phyloP scores from a whole-genome alignment of 106 monocot species.

The Platanthera zijinensis region DNA sequence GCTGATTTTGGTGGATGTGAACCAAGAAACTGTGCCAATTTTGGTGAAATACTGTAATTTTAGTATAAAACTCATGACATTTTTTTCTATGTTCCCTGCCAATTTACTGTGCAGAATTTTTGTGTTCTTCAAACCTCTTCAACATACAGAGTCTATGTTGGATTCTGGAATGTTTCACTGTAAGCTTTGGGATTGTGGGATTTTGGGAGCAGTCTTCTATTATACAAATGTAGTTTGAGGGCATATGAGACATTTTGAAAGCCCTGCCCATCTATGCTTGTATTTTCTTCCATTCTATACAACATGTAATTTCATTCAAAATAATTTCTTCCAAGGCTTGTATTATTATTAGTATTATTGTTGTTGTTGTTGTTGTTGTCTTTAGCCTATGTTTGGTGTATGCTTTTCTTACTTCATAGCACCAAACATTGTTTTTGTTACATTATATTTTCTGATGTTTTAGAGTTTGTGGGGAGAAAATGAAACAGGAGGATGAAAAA shows the following conservation, averaged over 20 bases:
- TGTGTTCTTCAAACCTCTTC: neutral
- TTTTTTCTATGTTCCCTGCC: neutral
- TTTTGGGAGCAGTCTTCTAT: too few relatives aligned
- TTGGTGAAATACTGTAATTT: neutral
- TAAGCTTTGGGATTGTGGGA: too few relatives aligned
- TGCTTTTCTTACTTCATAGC: too few relatives aligned
- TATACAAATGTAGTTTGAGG: neutral
- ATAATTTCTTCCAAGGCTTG: neutral
- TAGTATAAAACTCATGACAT: neutral
- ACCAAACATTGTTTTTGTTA: neutral
- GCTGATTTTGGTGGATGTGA: too few relatives aligned
- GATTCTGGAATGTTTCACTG: neutral
- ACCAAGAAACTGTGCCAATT: neutral
- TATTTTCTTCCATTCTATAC: neutral
- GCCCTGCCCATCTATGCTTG: neutral
- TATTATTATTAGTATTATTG: too few relatives aligned
- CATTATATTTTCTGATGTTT: neutral
- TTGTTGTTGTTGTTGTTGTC: too few relatives aligned
- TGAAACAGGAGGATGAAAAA: neutral
- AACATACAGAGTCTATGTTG: neutral
- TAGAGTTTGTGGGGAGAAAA: neutral
- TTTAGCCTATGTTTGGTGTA: too few relatives aligned
- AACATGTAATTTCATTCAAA: conserved; percentile 1
- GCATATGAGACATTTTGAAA: neutral
- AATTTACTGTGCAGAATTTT: neutral